Percentiles rank a stretch among this genome's conserved stretches.
Conservation (phyloP, 140 eudicot species). For the Oenanthe javanica region DNA sequence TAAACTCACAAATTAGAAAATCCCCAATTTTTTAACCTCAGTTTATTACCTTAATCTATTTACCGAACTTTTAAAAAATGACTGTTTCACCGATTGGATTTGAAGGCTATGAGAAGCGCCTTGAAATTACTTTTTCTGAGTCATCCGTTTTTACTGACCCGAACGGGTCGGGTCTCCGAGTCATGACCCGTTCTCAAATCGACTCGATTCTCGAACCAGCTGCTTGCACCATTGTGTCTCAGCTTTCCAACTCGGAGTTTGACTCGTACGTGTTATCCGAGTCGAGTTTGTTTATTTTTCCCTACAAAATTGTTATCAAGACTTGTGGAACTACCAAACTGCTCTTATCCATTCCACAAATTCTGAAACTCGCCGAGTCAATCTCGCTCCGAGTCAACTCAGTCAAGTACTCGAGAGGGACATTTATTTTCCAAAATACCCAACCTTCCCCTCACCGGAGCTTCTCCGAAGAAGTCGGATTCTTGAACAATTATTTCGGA, state of each 20-base stretch:
- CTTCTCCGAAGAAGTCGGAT: constrained; percentile 38
- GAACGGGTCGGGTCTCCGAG: constrained; percentile 31
- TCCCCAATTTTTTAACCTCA: not conserved
- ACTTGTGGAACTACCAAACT: constrained; percentile 45
- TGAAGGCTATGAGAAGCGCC: constrained; percentile 44
- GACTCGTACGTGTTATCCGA: constrained; percentile 50
- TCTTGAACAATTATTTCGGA: constrained; percentile 18
- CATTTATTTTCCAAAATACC: constrained; percentile 28
- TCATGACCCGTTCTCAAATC: constrained; percentile 31
- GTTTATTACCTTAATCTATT: too few species aligned
- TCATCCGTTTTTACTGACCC: constrained; percentile 27
- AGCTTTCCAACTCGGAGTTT: constrained; percentile 30
- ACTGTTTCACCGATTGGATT: constrained; percentile 38
- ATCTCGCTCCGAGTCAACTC: constrained; percentile 23
- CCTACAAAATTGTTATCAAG: constrained; percentile 29
- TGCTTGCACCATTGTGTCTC: constrained; percentile 38
- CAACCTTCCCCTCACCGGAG: constrained; percentile 41
- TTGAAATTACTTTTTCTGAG: constrained; percentile 29
- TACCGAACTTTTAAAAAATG: constrained; percentile 3
- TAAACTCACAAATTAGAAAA: not conserved
- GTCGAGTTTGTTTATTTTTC: constrained; percentile 39
- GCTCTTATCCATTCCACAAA: constrained; percentile 26
- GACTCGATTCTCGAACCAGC: constrained; percentile 35
- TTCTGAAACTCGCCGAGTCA: constrained; percentile 29
- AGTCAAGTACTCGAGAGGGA: constrained; percentile 38